Conservation (phyloP, 2,329 filamentous ascomycete genomes). For the Botryosphaeria dothidea region DNA sequence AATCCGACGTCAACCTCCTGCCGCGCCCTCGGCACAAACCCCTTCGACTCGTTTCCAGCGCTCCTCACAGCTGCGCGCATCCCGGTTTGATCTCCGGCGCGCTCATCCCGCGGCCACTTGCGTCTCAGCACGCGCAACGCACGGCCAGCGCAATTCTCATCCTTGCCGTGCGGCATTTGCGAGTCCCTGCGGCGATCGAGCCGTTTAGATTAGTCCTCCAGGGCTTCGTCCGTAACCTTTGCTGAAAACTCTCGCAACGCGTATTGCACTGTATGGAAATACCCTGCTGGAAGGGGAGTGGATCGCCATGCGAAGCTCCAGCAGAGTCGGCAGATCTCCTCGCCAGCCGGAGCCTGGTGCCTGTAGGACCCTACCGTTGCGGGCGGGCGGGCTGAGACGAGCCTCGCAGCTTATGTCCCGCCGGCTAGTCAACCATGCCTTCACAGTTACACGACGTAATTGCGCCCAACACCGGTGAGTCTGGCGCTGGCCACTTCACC, state of each 20-base stretch:
- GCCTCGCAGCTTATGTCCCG: background rate
- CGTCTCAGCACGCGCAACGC: conserved; percentile 19
- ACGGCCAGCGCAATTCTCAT: conserved; percentile 5
- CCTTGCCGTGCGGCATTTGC: conserved; percentile 16
- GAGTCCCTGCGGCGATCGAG: conserved; percentile 1
- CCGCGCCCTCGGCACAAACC: conserved; percentile 9
- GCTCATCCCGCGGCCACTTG: conserved; percentile 6
- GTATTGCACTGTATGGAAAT: conserved; percentile 2
- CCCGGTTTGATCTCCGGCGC: conserved; percentile 7
- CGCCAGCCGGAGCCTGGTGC: background rate
- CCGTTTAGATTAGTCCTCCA: conserved; percentile 2
- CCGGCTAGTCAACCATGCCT: background rate
- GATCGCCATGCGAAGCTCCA: conserved; percentile 1
- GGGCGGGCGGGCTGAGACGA: background rate
- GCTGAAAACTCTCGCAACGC: background rate
- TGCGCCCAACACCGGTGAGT: conserved; percentile 1
- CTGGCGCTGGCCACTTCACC: background rate
- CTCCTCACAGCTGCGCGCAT: background rate
- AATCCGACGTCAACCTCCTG: conserved; percentile 14
- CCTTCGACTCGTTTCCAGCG: conserved; percentile 11
- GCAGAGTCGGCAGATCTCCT: background rate
- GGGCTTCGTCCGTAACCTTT: background rate
- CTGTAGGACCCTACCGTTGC: background rate
- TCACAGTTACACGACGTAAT: conserved; percentile 7
- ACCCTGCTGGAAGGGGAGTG: background rate